Evolutionary conservation across 352 stramenopile genomes (phyloP).

Genomic region (Globisporangium solare): DNA sequence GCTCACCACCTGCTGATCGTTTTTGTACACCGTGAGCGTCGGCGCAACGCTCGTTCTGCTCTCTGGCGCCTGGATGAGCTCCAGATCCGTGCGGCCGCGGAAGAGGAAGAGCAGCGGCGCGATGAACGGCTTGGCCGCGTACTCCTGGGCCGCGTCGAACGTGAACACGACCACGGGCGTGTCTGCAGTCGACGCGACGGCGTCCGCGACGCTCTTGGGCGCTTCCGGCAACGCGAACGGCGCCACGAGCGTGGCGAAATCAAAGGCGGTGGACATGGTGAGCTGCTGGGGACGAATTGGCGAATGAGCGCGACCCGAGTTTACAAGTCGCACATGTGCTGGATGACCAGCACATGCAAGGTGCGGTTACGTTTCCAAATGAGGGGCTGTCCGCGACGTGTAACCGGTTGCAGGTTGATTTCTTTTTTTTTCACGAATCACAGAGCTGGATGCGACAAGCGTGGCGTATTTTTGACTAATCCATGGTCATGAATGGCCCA

Average conservation of each 20-base stretch:
- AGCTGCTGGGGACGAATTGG: background rate
- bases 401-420: background rate
- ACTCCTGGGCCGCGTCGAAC: constrained; percentile 26
- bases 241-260: constrained; percentile 9
- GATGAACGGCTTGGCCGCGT: constrained; percentile 44
- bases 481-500: background rate
- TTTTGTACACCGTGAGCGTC: constrained; percentile 53
- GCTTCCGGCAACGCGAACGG: constrained; percentile 2
- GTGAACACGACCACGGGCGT: constrained; percentile 28
- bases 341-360: background rate
- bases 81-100: constrained; percentile 54
- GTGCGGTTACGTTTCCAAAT: background rate
- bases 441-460: background rate
- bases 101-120: constrained; percentile 57
- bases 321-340: background rate
- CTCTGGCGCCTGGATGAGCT: constrained; percentile 32
- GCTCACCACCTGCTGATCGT: constrained; percentile 24
- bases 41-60: constrained; percentile 22
- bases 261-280: constrained; percentile 11
- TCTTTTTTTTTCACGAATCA: background rate
- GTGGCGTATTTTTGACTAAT: background rate
- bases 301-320: background rate
- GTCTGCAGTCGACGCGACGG: constrained; percentile 20
- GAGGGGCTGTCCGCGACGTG: background rate
- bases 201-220: constrained; percentile 23